Conservation (phyloP, 768 basidiomycete genomes). For the Phallus indusiatus region DNA sequence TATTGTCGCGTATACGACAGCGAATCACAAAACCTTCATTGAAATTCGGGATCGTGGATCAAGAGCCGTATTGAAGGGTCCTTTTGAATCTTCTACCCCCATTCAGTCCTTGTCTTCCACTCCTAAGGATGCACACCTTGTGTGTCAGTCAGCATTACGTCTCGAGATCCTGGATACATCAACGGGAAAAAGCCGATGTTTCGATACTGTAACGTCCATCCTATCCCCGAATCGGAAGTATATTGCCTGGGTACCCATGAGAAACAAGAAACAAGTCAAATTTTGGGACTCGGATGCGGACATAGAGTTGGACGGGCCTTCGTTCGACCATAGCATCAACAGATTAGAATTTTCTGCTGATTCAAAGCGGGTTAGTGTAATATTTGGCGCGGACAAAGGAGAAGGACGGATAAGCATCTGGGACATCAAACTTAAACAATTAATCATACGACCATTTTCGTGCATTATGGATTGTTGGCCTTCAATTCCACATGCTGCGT, state of each 20-base stretch:
- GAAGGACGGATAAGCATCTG: background rate
- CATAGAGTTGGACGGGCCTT: background rate
- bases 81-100: background rate
- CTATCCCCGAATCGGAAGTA: background rate
- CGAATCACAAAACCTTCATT: background rate
- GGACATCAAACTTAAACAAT: background rate
- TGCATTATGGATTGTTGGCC: background rate
- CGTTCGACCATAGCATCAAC: fast-evolving
- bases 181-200: background rate
- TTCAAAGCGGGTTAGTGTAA: background rate
- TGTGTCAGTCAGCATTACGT: background rate
- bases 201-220: background rate
- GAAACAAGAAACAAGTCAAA: background rate
- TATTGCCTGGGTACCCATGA: background rate
- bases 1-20: background rate
- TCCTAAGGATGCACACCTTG: background rate
- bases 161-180: background rate
- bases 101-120: background rate
- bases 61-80: background rate
- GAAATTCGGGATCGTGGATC: background rate
- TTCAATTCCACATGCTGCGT: background rate
- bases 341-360: background rate
- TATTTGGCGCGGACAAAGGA: background rate
- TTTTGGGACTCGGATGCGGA: background rate
- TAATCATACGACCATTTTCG: background rate